phyloP scores from a whole-genome alignment of 1,139 yeast species.

The Ashbya aceris region DNA sequence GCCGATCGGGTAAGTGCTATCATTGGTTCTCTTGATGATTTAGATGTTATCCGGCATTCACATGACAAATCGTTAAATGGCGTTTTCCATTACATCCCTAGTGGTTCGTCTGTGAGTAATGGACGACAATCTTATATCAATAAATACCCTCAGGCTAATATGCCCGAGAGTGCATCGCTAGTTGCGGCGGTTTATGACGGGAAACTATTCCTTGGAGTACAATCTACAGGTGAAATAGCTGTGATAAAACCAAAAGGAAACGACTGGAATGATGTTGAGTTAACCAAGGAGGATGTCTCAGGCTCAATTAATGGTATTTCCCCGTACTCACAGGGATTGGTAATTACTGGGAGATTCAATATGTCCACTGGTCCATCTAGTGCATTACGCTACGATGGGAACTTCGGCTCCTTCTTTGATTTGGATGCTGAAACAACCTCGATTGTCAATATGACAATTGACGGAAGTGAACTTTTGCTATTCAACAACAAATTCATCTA shows the following conservation, averaged over 20 bases:
- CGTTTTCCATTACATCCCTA: conserved; percentile 54
- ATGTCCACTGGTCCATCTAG: conserved; percentile 10
- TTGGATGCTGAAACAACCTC: conserved; percentile 7
- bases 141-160: conserved; percentile 40
- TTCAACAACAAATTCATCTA: conserved; percentile 19
- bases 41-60: conserved; percentile 29
- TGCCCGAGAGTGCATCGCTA: conserved; percentile 31
- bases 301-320: conserved; percentile 15
- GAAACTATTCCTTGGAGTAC: conserved; percentile 18
- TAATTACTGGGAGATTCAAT: conserved; percentile 17
- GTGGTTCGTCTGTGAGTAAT: too few species aligned
- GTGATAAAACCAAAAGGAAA: conserved; percentile 11
- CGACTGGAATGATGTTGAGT: conserved; percentile 8
- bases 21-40: conserved; percentile 42
- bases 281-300: conserved; percentile 10
- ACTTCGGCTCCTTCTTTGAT: conserved; percentile 21
- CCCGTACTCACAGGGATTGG: conserved; percentile 17
- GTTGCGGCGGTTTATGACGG: conserved; percentile 20
- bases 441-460: conserved; percentile 23
- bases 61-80: conserved; percentile 47
- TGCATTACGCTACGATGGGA: conserved; percentile 25
- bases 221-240: conserved; percentile 20
- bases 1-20: conserved; percentile 61
- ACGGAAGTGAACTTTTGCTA: conserved; percentile 19
- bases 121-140: conserved; percentile 37